Conservation (phyloP, 2,329 filamentous ascomycete species). For the Aspergillus latus region DNA sequence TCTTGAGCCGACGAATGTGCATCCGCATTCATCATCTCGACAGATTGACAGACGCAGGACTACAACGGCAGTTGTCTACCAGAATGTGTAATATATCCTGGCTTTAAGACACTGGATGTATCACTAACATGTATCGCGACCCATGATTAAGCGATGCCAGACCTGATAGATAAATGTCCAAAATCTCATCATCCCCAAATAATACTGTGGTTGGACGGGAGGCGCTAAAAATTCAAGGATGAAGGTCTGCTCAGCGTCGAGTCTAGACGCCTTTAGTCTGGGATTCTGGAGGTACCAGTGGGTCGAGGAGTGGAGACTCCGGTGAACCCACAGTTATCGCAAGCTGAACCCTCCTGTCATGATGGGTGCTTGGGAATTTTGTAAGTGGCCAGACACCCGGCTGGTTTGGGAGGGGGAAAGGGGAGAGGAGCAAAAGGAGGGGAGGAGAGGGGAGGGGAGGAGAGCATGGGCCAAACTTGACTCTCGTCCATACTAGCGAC, state of each 20-base stretch:
- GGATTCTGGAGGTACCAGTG: neutral
- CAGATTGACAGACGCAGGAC: neutral
- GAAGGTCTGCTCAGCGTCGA: neutral
- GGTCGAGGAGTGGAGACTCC: conserved; percentile 11
- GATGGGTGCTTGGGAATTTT: conserved; percentile 3
- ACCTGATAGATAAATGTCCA: neutral
- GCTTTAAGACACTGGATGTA: neutral
- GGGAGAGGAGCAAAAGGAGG: neutral
- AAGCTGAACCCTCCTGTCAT: conserved; percentile 10
- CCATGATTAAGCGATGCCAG: neutral
- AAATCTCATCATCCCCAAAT: conserved; percentile 3
- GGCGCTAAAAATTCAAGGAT: neutral
- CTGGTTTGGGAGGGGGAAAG: neutral
- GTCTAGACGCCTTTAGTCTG: conserved; percentile 3
- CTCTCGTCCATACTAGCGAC: too few relatives aligned
- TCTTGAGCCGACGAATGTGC: neutral
- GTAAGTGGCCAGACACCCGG: neutral
- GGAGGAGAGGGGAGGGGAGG: neutral
- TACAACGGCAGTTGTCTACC: neutral
- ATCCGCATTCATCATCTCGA: neutral
- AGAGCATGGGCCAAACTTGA: too few relatives aligned
- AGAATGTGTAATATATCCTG: too few relatives aligned
- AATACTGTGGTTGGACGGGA: conserved; percentile 11
- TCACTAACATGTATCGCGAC: neutral
- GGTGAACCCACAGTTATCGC: conserved; percentile 10